Evolutionary conservation across 768 basidiomycete species (phyloP), one percentile per base, ranked within the genome.

Genomic region (Suillus lakei): DNA sequence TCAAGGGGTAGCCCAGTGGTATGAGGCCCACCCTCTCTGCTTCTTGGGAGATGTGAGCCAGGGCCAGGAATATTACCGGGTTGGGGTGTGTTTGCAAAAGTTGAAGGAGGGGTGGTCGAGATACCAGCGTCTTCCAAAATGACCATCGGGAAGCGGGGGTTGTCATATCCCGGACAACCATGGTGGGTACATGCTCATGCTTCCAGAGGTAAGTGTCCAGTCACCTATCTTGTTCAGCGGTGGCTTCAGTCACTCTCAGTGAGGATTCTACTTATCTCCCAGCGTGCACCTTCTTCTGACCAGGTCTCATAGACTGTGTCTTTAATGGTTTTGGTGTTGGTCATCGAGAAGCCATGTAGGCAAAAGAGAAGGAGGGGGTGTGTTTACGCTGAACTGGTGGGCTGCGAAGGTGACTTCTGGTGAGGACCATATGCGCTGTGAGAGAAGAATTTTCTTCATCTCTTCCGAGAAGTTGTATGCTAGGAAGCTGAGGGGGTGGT

Each of bases 251-350:
- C 39, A 1, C 38, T 3, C 43, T 60, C 39, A 2, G 39, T 21
- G 0, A 60, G 23, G 4, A 60, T 60, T 1, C 43, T 23, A 0
- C 6, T 3, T 7, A 60, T 38, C 4, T 60, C 26, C 23, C 12
- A 38, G 0, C 2, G 5, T 1, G 39, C 43, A 0, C 26, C 2
- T 1, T 60, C 59, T 2, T 28, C 44, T 2, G n/a, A 5, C 59
- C 59, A 60, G 1, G 12, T 4, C 0, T 60, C 13, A 1, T 26
- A 2, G 7, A 60, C 30, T 0, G 18, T 10, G 0, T 23, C 1
- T 18, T 4, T 32, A 15, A 28, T 4, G 0, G 18, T 46, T 3
- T 1, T 9, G 0, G 3, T 28, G 5, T 34, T 16, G 1, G 15
- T 43, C 8, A 38, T 36, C 1, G 56, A 34, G 32, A 58, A 58